Base-by-base conservation (phyloP, 2,329 filamentous ascomycete species). In the Phialemonium atrogriseum region DNA sequence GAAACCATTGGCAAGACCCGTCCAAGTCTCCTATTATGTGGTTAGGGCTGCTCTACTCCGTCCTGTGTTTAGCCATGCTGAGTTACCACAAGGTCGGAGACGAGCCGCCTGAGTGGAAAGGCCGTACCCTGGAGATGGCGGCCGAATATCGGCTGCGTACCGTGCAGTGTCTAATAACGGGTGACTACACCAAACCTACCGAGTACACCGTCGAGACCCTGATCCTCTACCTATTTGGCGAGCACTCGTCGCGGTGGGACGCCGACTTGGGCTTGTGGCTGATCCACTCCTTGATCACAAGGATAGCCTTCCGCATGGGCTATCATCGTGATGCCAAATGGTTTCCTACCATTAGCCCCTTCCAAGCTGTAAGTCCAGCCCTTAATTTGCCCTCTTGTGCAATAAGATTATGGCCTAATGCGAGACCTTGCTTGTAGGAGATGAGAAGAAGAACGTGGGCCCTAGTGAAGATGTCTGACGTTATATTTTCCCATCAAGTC, bases 1-100 rank as follows among this genome's bases (percentile, higher is more conserved):
- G 66, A 17, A 56, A 53, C 7, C 73, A 79, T 49, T 89, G 83
- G 83, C 62, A 78, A 46, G 76, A 80, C 45, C 83, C 84, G 0
- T 70, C 71, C 10, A 80, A 82, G 43, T 80, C 82, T 5, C 72
- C 78, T 2, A 64, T 86, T 36, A 81, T 85, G 60, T 91, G 84
- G 83, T 58, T 91, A 10, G 84, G 81, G 1, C 55, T 88, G 38
- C 68, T 87, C 10, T 89, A 84, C 52, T 73, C 82, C 0, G 76
- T 89, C 54, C 69, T 89, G 55, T 82, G 77, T 40, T 65, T 89
- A 36, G 81, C 83, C 2, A 74, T 89, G 64, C 68, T 87, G 46
- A 87, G 82, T 34, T 89, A 87, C 47, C 71, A 83, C 50, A 79
- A 83, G 51, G 79, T 83, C 28, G 82, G 82, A 3, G 84, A 89